Evolutionary conservation across 257 asterid species (phyloP), one percentile per base, ranked within the genome.

Genomic region (Solanum pennellii): DNA sequence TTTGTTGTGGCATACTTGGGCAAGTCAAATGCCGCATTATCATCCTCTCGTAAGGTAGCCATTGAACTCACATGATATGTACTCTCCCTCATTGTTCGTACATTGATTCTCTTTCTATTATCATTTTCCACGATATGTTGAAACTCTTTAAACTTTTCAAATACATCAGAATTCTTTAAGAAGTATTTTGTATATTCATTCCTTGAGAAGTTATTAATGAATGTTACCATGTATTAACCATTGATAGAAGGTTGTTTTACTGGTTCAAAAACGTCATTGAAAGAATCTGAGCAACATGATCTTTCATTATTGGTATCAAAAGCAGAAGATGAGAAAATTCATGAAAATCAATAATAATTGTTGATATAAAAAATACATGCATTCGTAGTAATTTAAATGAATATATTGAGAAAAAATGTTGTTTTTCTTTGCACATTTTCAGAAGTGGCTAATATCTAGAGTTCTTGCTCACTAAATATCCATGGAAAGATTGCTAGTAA

Each of bases 371-470:
- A 62, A 21, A 21, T 60, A 23, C 68, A 21, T 21, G 68, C 29
- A 21, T 60, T 18, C 68, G 7, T 9, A 56, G n/a, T 7, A 8
- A 56, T 56, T 56, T 20, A 56, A 56, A 20, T 56, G 66, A 56
- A 56, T 59, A 59, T 21, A 21, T 9, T 59, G 27, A 59, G 13
- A 60, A 21, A 18, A 21, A 0, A 0, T 21, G 7, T 60, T 59
- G 0, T 59, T 59, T 21, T 66, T 7, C 56, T 52, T 21, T 88
- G 12, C 90, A 95, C 95, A 93, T 94, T 95, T 79, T 41, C 90
- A 4, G 94, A 94, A 86, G 98, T 94, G 88, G 98, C 95, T 5
- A 89, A 89, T 62, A 9, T 89, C 93, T 92, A 60, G 87, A 71
- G 86, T 74, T 87, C 90, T 39, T 91, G 93, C n/a, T 93, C 92